phyloP scores from a whole-genome alignment of 495 filamentous ascomycete genomes.

The Penicillium crystallinum region DNA sequence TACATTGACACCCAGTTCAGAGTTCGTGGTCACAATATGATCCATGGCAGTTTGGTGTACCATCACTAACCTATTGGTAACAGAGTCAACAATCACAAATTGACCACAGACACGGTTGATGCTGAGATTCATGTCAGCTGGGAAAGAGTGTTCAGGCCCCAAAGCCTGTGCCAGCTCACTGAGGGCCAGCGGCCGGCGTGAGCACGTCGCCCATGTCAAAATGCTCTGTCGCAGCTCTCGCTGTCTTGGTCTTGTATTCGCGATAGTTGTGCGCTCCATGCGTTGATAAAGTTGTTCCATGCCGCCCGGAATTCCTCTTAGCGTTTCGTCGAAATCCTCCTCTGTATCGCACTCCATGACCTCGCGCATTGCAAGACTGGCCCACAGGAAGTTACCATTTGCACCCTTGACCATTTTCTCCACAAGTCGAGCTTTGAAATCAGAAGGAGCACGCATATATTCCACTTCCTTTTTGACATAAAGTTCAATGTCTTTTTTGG shows the following conservation, averaged over 20 bases:
- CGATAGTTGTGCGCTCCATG: background rate
- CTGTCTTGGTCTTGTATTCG: background rate
- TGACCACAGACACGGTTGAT: background rate
- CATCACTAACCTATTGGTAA: background rate
- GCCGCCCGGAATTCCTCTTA: background rate
- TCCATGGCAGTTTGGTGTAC: background rate
- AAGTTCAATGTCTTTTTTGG: background rate
- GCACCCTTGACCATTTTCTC: background rate
- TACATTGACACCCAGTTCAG: background rate
- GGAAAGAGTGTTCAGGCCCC: background rate
- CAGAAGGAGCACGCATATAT: background rate
- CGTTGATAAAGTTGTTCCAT: background rate
- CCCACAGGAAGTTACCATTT: background rate
- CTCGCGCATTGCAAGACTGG: background rate
- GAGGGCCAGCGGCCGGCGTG: background rate
- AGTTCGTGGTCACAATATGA: background rate
- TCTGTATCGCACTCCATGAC: background rate
- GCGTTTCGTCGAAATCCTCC: background rate
- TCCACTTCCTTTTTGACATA: background rate
- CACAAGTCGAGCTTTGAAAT: background rate
- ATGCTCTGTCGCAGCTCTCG: background rate
- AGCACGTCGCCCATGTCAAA: background rate
- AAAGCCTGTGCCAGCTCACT: background rate
- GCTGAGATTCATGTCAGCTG: background rate
- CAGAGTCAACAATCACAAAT: background rate